Conservation (phyloP, 495 filamentous ascomycete genomes). For the Talaromyces ruber region DNA sequence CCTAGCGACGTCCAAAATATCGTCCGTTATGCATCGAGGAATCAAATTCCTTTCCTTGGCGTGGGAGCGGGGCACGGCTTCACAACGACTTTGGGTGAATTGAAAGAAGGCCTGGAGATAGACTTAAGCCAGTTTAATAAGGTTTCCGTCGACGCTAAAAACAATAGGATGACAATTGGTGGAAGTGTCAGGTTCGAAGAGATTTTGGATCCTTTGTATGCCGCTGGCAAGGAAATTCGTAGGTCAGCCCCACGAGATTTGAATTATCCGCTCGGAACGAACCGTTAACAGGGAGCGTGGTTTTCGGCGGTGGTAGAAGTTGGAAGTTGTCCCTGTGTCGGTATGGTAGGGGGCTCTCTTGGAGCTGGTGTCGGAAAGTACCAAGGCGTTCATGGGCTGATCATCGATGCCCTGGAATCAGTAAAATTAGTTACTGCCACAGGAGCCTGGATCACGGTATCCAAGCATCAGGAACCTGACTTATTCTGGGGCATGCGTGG, state of each 20-base stretch:
- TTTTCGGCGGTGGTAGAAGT: slow-evolving; percentile 2
- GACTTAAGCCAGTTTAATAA: slow-evolving; percentile 17
- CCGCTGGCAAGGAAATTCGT: slow-evolving; percentile 17
- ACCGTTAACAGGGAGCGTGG: no score
- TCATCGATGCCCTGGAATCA: slow-evolving; percentile 24
- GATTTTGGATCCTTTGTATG: slow-evolving; percentile 14
- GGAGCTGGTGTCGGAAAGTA: slow-evolving; percentile 25
- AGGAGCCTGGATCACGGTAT: slow-evolving; percentile 13
- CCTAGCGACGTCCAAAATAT: slow-evolving; percentile 18
- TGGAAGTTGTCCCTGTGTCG: slow-evolving; percentile 13
- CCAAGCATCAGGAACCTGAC: slow-evolving; percentile 12
- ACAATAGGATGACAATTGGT: slow-evolving; percentile 18
- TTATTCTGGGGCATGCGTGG: slow-evolving; percentile 31
- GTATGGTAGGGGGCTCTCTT: slow-evolving; percentile 23
- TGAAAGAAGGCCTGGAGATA: slow-evolving; percentile 19
- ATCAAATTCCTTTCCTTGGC: slow-evolving; percentile 19
- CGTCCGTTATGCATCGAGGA: slow-evolving; percentile 13
- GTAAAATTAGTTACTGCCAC: slow-evolving; percentile 21
- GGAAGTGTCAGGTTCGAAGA: slow-evolving; percentile 16
- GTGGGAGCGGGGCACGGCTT: slow-evolving; percentile 19
- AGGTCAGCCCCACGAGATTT: slow-evolving; percentile 6
- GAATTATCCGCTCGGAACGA: no score
- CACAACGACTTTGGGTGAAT: slow-evolving; percentile 11
- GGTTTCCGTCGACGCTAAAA: slow-evolving; percentile 15
- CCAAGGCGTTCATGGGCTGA: slow-evolving; percentile 25